Evolutionary conservation across 257 asterid genomes (phyloP), one percentile per base, ranked within the genome.

Genomic region (Przewalskia tangutica): DNA sequence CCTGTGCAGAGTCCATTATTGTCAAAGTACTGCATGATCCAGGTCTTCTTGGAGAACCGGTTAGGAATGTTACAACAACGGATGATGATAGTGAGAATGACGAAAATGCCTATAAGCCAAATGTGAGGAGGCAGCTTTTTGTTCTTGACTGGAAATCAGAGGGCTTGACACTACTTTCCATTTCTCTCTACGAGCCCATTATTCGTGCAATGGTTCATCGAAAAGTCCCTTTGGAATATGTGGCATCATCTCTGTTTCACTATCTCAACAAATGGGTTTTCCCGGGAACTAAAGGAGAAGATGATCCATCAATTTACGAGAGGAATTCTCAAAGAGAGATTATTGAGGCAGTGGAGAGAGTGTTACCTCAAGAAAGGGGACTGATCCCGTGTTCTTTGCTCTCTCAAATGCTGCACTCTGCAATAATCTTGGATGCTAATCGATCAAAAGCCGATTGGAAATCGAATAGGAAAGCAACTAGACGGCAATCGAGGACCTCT

Each of bases 201-300:
- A 88, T 93, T 40, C 76, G 51, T 1, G 84, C 77, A 5, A 88
- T 94, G 93, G 83, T 85, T 66, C 82, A 73, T 48, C 86, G 85
- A 2, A 14, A 85, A 32, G 89, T 92, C 54, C 98, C 91, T 1
- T 75, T 55, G 3, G 93, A 90, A 44, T 90, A 90, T 1, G n/a
- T 92, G 0, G 87, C 91, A 1, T 90, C 93, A 1, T 90, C 91
- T 44, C 36, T 96, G 5, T 85, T 83, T 27, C 85, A 84, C 10
- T 96, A 93, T 27, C 90, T 89, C 0, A 82, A 82, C 62, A 89
- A 81, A 8, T 94, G 99, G 99, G 51, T 92, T 1, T 82, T 90
- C 50, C 85, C 84, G 1, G 51, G 81, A 34, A 82, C 82, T 18
- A 77, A 77, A 16, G 75, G 63, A 50, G 85, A 48, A 17, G 93